These are phyloP conservation scores for Suaeda aralocaspica DNA, from an alignment of 148 eudicot species.

Conservation along the genomic window DNA sequence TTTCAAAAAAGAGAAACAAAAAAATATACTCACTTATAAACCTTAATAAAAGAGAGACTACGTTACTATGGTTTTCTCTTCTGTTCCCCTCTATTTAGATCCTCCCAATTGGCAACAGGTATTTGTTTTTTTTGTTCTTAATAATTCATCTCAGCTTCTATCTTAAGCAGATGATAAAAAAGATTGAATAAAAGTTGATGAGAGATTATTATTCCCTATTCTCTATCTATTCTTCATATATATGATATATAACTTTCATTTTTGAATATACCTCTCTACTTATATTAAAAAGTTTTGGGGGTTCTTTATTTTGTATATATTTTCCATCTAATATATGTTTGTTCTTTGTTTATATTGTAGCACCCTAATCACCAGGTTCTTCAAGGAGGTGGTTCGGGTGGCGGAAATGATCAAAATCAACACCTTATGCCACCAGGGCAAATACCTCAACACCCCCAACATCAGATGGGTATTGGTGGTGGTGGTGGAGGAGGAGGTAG, in stretches of 20 bases:
- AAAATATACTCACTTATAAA: no score
- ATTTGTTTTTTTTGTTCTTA: constrained; percentile 16
- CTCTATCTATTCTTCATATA: constrained; percentile 21
- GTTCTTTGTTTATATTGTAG: constrained; percentile 25
- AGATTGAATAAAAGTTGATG: constrained; percentile 10
- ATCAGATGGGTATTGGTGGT: constrained; percentile 27
- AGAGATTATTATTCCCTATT: constrained; percentile 30
- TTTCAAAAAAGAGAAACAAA: constrained; percentile 15
- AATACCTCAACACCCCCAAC: constrained; percentile 15
- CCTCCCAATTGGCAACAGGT: constrained; percentile 78
- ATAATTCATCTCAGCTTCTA: constrained; percentile 22
- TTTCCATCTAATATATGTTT: constrained; percentile 3
- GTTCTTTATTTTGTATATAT: constrained; percentile 1
- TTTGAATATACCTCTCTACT: constrained; percentile 41
- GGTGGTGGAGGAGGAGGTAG: constrained; percentile 25
- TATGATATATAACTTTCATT: constrained; percentile 14
- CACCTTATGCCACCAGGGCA: constrained; percentile 17
- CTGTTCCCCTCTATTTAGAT: constrained; percentile 63
- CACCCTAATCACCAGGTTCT: constrained; percentile 29
- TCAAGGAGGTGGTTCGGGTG: constrained; percentile 23
- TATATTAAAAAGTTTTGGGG: neutral
- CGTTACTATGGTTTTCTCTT: constrained; percentile 64
- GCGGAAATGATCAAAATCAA: constrained; percentile 29
- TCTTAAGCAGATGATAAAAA: constrained; percentile 16
- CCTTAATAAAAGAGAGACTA: constrained; percentile 12